Evolutionary conservation across 2,329 filamentous ascomycete species (phyloP).

Genomic region (Bertia moriformis): DNA sequence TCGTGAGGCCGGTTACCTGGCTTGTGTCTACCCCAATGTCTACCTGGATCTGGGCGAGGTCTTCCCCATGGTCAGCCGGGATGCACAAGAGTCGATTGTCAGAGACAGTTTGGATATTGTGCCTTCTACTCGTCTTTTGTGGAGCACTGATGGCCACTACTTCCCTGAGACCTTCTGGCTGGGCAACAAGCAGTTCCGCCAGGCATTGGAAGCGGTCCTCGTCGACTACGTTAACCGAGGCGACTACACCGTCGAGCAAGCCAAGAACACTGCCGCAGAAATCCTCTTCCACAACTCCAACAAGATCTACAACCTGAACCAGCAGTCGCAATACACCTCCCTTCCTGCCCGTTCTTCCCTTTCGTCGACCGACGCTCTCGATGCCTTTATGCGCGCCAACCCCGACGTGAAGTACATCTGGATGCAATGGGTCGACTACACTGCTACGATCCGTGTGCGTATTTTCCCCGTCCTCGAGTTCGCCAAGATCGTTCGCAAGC

Average conservation of each 20-base stretch:
- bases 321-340: slow-evolving; percentile 7
- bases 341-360: not conserved
- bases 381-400: slow-evolving; percentile 24
- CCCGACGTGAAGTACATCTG: slow-evolving; percentile 33
- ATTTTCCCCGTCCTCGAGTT: slow-evolving; percentile 32
- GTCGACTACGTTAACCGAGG: slow-evolving; percentile 32
- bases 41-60: slow-evolving; percentile 48
- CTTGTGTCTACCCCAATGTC: slow-evolving; percentile 40
- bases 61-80: slow-evolving; percentile 45
- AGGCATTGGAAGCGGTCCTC: slow-evolving; percentile 37
- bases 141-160: slow-evolving; percentile 9
- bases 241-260: slow-evolving; percentile 30
- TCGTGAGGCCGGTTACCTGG: slow-evolving; percentile 44
- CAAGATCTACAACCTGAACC: slow-evolving; percentile 31
- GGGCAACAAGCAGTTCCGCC: slow-evolving; percentile 21
- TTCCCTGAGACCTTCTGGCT: slow-evolving; percentile 9
- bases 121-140: slow-evolving; percentile 9
- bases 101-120: slow-evolving; percentile 34
- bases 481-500: slow-evolving; percentile 10
- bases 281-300: slow-evolving; percentile 50
- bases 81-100: slow-evolving; percentile 41
- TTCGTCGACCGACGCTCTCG: slow-evolving; percentile 5
- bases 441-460: slow-evolving; percentile 33
- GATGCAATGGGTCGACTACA: slow-evolving; percentile 46
- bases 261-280: slow-evolving; percentile 31